These are phyloP conservation scores for Cryptosporidium canis DNA, from an alignment of 169 alveolate genomes.

Conservation along the genomic window DNA sequence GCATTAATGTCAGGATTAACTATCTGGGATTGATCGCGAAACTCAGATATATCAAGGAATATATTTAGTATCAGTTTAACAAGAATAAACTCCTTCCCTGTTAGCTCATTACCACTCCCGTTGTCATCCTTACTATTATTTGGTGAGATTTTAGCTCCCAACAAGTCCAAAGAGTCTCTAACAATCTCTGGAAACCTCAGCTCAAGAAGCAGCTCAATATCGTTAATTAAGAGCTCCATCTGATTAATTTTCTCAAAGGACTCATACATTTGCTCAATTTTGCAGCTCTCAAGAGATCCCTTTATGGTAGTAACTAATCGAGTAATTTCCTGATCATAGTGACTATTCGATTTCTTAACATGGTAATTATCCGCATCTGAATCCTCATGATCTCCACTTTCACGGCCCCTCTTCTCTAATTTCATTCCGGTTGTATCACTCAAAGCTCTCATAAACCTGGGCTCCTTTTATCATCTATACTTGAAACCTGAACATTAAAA, in stretches of 20 bases:
- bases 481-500: not conserved
- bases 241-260: not conserved
- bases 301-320: not conserved
- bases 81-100: not conserved
- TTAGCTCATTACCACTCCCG: not conserved
- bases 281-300: not conserved
- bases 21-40: not conserved
- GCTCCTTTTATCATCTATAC: not conserved
- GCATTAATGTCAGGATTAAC: not conserved
- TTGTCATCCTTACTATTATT: not conserved
- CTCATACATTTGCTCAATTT: not conserved
- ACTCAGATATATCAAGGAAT: constrained; percentile 35
- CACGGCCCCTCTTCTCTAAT: not conserved
- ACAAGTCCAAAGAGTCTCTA: not conserved
- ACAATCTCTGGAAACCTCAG: not conserved
- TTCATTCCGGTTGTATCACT: not conserved
- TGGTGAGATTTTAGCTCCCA: not conserved
- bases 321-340: not conserved
- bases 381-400: not conserved
- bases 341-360: not conserved
- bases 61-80: constrained; percentile 18
- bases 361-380: not conserved
- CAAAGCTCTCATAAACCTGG: not conserved
- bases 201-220: not conserved
- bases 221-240: not conserved